Evolutionary conservation across 1,284 basidiomycete genomes (phyloP).

Genomic region (Leccinum ambiguum): DNA sequence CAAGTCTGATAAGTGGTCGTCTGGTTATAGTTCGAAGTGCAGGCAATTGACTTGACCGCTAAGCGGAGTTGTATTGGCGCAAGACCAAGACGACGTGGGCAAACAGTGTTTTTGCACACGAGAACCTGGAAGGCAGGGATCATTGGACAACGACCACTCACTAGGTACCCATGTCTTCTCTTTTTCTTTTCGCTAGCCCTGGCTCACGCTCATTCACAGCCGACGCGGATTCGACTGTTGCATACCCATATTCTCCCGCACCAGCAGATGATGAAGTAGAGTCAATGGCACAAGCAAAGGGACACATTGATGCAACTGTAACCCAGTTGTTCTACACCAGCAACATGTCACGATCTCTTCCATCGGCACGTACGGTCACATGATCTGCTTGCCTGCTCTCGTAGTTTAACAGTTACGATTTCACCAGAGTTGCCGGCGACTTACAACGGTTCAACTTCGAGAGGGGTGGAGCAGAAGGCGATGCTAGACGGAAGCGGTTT

Average conservation of each 20-base stretch:
- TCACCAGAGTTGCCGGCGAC: slow-evolving; percentile 90
- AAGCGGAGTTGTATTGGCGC: slow-evolving; percentile 41
- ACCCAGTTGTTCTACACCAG: slow-evolving; percentile 93
- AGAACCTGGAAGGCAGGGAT: slow-evolving; percentile 87
- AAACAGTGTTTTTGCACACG: slow-evolving; percentile 80
- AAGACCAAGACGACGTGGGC: slow-evolving; percentile 66
- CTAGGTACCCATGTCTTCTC: slow-evolving; percentile 29
- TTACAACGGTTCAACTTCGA: slow-evolving; percentile 98
- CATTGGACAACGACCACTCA: slow-evolving; percentile 82
- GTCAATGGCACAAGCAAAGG: slow-evolving; percentile 65
- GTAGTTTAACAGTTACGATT: slow-evolving; percentile 62
- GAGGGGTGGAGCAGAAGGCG: slow-evolving; percentile 82
- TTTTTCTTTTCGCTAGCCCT: not conserved
- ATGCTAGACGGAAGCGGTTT: slow-evolving; percentile 90
- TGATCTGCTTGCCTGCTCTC: slow-evolving; percentile 21
- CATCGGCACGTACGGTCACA: slow-evolving; percentile 46
- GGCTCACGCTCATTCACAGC: slow-evolving; percentile 14
- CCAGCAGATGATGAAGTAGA: slow-evolving; percentile 44
- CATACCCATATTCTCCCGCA: slow-evolving; percentile 69
- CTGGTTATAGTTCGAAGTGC: not conserved
- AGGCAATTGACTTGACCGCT: not conserved
- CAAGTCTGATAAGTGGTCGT: slow-evolving; percentile 8
- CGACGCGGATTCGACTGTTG: slow-evolving; percentile 43
- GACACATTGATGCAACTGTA: slow-evolving; percentile 84
- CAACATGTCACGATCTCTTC: slow-evolving; percentile 79